Evolutionary conservation across 192 early-diverging fungal genomes (phyloP), one percentile per base, ranked within the genome.

Genomic region (Backusella mclennaniae): DNA sequence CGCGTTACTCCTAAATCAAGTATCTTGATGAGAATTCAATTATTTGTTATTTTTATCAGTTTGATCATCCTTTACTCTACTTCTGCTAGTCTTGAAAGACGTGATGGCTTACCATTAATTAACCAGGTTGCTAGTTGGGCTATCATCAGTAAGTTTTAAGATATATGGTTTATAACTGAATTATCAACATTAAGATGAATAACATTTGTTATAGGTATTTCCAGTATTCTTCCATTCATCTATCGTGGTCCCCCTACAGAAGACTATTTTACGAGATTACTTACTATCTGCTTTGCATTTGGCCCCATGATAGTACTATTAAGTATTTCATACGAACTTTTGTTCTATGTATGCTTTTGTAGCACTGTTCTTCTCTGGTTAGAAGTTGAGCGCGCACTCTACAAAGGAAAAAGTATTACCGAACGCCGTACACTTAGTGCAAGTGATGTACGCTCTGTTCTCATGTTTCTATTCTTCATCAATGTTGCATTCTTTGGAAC

Each of bases 401-500:
- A 89, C 56, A 69, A 73, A 8, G 73, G 59, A n/a, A 56, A 56
- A 67, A 21, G 69, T 59, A 19, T 74, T 74, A 69, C 56, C 63
- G 23, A 23, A 29, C 23, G 59, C 14, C 80, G 80, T 6, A 52
- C 75, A 6, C 67, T 80, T 6, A 63, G 80, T 49, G 56, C 76
- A 56, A 74, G 79, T 77, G 92, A 94, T 80, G 77, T 84, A 69
- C 86, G 91, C 31, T 87, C 86, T 0, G 86, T 87, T 3, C 80
- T 95, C 35, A 89, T 93, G 71, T 97, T 97, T 82, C 82, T 97
- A 38, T 92, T 97, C 77, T 94, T 97, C 76, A 92, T 96, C 84
- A 95, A 95, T 77, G 91, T 96, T 0, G 96, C 92, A 9, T 98
- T 98, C 84, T 98, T 98, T 88, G 97, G 97, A 21, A 97, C 97